Conservation (phyloP, 176 grass and related monocot genomes). For the Ensete glaucum region DNA sequence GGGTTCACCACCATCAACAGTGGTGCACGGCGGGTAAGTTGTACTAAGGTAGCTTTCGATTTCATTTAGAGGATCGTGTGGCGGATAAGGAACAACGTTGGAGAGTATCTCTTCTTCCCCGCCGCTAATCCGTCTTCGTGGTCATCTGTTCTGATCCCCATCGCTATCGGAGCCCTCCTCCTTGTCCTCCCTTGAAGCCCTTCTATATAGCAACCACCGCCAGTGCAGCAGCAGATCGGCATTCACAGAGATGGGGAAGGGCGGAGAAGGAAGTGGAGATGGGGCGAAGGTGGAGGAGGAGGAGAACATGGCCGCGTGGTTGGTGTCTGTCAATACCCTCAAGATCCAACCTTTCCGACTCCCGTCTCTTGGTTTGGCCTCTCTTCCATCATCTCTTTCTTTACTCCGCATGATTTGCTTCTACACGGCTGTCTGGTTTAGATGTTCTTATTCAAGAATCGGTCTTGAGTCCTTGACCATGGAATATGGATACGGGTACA, state of each 20-base stretch:
- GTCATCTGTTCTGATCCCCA: too few species aligned
- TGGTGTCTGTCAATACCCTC: conserved; percentile 75
- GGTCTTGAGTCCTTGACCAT: conserved; percentile 1
- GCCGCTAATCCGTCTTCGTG: too few species aligned
- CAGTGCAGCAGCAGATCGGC: background rate
- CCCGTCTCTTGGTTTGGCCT: conserved; percentile 43
- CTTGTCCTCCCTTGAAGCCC: background rate
- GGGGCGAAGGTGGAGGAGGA: conserved; percentile 26
- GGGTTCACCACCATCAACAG: too few species aligned
- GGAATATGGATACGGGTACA: background rate
- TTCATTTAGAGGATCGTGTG: too few species aligned
- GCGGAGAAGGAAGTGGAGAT: conserved; percentile 38
- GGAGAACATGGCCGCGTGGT: conserved; percentile 95
- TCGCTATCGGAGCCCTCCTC: background rate
- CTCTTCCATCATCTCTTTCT: background rate
- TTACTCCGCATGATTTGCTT: background rate
- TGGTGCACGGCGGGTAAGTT: too few species aligned
- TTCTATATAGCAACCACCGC: background rate
- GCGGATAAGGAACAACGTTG: too few species aligned
- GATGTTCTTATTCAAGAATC: background rate
- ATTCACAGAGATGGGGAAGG: conserved; percentile 50
- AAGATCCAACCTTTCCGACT: conserved; percentile 91
- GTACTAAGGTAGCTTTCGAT: too few species aligned
- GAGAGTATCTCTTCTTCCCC: too few species aligned
- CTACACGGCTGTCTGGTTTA: background rate